Evolutionary conservation across 2,329 filamentous ascomycete genomes (phyloP).

Genomic region (Alternaria hordeiaustralica): DNA sequence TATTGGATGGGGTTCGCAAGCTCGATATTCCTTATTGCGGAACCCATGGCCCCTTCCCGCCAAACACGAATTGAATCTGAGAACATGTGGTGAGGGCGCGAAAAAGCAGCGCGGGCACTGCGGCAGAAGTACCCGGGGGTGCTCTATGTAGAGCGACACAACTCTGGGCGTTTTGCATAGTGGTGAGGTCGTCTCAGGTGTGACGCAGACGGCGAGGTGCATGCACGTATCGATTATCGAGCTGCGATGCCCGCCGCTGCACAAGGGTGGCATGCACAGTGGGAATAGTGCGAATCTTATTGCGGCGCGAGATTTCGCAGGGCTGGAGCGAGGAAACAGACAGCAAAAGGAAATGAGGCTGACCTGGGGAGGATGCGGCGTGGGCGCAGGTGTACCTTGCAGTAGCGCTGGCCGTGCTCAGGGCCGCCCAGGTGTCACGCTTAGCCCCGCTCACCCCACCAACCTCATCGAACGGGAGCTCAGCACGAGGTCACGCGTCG

Average conservation of each 20-base stretch:
- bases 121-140: neutral
- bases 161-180: slow-evolving; percentile 3
- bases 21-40: slow-evolving; percentile 2
- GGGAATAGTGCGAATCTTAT: slow-evolving; percentile 2
- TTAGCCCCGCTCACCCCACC: slow-evolving; percentile 8
- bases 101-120: neutral
- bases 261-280: neutral
- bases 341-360: neutral
- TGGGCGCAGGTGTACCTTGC: neutral
- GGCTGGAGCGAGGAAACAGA: neutral
- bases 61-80: neutral
- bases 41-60: slow-evolving; percentile 3
- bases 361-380: neutral
- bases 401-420: slow-evolving; percentile 3
- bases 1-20: neutral
- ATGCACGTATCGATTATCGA: neutral
- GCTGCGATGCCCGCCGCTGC: neutral
- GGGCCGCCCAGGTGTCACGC: neutral
- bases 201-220: slow-evolving; percentile 12
- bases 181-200: slow-evolving; percentile 9
- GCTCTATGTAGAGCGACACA: neutral
- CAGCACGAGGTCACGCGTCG: neutral
- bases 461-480: neutral
- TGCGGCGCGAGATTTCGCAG: neutral
- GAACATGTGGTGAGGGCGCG: neutral